Percentiles rank a stretch among this genome's conserved stretches.
Conservation (phyloP, 129 eudicot species). For the Flaveria brownii region DNA sequence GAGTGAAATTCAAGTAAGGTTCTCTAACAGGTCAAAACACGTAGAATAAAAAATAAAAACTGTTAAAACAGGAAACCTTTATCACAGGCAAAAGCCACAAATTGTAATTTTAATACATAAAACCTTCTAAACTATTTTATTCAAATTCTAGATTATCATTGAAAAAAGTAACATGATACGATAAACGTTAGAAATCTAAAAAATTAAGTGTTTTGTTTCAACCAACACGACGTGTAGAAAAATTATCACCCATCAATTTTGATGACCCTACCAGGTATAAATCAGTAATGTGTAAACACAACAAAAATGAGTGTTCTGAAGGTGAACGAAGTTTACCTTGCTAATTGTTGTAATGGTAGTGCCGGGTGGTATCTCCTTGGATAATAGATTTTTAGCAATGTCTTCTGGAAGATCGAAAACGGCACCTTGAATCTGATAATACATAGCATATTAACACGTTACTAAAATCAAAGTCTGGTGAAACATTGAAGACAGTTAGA, state of each 20-base stretch:
- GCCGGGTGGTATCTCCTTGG: conserved; percentile 77
- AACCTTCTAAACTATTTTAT: background rate
- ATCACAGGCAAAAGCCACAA: background rate
- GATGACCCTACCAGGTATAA: background rate
- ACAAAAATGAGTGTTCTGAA: background rate
- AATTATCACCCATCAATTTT: background rate
- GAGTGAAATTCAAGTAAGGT: no score
- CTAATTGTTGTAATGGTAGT: conserved; percentile 67
- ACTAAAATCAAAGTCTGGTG: background rate
- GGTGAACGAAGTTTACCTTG: conserved; percentile 47
- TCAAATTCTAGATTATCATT: background rate
- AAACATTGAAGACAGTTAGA: background rate
- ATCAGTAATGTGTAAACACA: background rate
- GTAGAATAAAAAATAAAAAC: background rate
- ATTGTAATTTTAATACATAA: background rate
- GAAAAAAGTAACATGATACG: background rate
- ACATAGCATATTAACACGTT: background rate
- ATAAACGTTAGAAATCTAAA: background rate
- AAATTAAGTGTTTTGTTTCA: background rate
- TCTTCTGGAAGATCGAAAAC: conserved; percentile 95
- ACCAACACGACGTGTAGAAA: background rate
- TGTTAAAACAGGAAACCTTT: background rate
- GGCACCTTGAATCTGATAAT: conserved; percentile 75
- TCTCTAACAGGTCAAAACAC: background rate
- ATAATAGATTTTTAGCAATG: conserved; percentile 74